Percentiles rank a stretch among this genome's conserved stretches.
Evolutionary conservation across 2,329 filamentous ascomycete genomes (phyloP).

Genomic region (Cladophialophora carrionii): DNA sequence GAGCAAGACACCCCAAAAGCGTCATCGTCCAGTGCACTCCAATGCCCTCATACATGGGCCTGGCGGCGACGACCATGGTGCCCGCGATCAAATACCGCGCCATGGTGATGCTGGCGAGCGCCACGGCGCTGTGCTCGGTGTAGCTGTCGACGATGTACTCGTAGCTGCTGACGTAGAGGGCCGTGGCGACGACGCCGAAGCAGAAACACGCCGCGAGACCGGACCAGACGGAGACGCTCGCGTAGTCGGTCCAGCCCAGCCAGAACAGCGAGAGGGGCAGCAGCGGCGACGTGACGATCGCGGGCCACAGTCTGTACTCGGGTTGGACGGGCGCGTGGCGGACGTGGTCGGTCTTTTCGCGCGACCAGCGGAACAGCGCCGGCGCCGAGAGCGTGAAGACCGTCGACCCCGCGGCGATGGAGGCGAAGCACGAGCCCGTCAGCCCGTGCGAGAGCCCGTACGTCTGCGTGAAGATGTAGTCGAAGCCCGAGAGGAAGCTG

Average conservation of each 20-base stretch:
- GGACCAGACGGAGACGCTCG: constrained; percentile 55
- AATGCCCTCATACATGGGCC: constrained; percentile 46
- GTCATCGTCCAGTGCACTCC: constrained; percentile 48
- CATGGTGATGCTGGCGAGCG: constrained; percentile 51
- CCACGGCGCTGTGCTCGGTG: constrained; percentile 56
- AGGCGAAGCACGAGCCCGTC: constrained; percentile 53
- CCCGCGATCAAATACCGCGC: constrained; percentile 48
- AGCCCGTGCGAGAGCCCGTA: constrained; percentile 52
- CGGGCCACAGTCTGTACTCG: constrained; percentile 59
- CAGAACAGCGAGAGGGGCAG: constrained; percentile 60
- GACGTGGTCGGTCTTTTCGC: constrained; percentile 1
- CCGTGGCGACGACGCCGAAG: constrained; percentile 56
- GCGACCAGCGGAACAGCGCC: constrained; percentile 3
- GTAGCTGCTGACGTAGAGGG: constrained; percentile 56
- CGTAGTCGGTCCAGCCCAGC: constrained; percentile 59
- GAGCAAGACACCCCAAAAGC: constrained; percentile 46
- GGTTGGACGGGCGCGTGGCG: constrained; percentile 40
- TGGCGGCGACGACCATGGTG: constrained; percentile 42
- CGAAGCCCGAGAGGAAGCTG: constrained; percentile 52
- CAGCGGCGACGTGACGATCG: constrained; percentile 54
- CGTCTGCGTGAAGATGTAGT: constrained; percentile 56
- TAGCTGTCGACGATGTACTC: constrained; percentile 64
- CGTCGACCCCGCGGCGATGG: constrained; percentile 48
- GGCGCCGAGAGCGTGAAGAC: constrained; percentile 40
- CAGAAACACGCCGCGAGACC: constrained; percentile 55